phyloP scores from a whole-genome alignment of 208 protist species.

The Vickermania ingenoplastis region DNA sequence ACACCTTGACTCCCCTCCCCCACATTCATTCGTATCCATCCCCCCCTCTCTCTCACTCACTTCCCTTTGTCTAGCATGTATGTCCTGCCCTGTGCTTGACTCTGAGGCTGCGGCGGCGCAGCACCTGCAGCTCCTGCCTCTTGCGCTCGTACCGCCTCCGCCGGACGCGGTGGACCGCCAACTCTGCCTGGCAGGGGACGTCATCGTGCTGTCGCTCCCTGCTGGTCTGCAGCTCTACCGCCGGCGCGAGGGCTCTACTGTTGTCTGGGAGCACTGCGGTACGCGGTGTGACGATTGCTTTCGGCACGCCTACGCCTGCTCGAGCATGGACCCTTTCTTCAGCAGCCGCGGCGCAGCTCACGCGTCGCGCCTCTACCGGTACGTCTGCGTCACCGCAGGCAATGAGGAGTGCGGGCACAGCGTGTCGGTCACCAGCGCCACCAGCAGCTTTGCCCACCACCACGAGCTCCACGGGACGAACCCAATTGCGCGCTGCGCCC shows the following conservation, averaged over 20 bases:
- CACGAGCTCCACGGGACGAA: slow-evolving; percentile 1
- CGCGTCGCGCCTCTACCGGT: not conserved
- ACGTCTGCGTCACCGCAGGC: not conserved
- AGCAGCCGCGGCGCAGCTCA: not conserved
- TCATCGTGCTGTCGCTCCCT: not conserved
- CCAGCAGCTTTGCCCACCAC: not conserved
- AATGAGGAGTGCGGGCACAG: not conserved
- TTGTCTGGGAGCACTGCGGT: not conserved
- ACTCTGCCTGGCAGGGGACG: not conserved
- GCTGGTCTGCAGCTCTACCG: not conserved
- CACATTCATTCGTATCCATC: no score
- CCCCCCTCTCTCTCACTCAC: no score
- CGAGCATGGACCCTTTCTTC: not conserved
- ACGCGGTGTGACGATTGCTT: not conserved
- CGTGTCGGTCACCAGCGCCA: not conserved
- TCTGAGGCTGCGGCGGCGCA: not conserved
- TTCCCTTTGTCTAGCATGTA: no score
- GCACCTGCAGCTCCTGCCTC: not conserved
- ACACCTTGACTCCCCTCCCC: no score
- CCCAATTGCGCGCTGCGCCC: not conserved
- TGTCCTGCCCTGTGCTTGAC: no score
- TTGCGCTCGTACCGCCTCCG: not conserved
- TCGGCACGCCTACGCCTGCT: not conserved
- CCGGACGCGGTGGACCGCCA: not conserved
- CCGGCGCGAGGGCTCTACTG: not conserved